These are phyloP conservation scores for Urochloa ruziziensis DNA, from an alignment of 176 grass and related monocot species.

Conservation along the genomic window DNA sequence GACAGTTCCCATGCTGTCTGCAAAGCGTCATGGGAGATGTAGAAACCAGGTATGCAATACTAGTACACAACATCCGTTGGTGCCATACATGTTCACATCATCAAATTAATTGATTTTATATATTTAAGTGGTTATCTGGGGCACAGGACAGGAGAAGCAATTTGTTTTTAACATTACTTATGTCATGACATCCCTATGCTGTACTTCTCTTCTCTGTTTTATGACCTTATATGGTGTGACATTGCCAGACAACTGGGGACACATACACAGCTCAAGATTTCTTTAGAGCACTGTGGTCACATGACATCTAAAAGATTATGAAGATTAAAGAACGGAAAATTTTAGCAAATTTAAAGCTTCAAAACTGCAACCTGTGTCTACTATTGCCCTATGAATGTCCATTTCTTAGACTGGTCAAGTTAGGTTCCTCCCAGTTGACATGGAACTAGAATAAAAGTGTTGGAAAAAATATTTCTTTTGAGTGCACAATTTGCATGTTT, in stretches of 20 bases:
- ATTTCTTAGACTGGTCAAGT: slow-evolving; percentile 1
- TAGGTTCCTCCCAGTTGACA: slow-evolving; percentile 3
- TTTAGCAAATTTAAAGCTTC: background rate
- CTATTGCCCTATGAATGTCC: background rate
- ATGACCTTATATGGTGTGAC: background rate
- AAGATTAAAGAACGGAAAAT: background rate
- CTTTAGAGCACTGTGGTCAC: background rate
- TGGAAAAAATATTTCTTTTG: background rate
- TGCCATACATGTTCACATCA: background rate
- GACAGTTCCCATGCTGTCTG: slow-evolving; percentile 25
- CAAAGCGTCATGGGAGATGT: background rate
- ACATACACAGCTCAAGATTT: background rate
- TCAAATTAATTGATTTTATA: background rate
- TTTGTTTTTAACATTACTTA: background rate
- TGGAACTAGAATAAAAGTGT: background rate
- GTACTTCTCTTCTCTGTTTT: slow-evolving; percentile 1
- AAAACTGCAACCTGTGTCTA: slow-evolving; percentile 2
- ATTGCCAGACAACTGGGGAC: background rate
- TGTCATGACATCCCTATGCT: background rate
- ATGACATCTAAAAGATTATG: slow-evolving; percentile 1
- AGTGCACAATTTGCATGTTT: background rate
- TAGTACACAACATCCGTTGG: background rate
- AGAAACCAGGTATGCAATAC: slow-evolving; percentile 45
- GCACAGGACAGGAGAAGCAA: background rate
- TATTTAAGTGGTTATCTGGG: background rate